Evolutionary conservation across 164 flowering plant species (phyloP).

Genomic region (Tetrastigma voinierianum): DNA sequence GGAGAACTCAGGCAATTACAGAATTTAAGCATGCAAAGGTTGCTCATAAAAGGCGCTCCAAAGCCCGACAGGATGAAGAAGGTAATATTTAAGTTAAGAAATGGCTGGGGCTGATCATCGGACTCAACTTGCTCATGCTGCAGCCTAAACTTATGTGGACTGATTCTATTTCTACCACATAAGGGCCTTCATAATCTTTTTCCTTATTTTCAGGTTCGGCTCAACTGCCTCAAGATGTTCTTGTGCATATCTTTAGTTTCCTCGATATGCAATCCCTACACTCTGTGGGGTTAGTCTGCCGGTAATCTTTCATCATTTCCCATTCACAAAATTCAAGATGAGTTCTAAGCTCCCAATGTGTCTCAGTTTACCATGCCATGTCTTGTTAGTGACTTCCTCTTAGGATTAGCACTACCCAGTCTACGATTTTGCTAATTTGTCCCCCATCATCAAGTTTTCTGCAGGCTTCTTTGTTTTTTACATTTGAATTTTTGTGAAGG

Average conservation of each 20-base stretch:
- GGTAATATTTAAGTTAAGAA: constrained; percentile 21
- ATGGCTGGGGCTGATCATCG: background rate
- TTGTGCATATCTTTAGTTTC: constrained; percentile 68
- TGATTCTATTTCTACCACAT: background rate
- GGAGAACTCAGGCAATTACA: constrained; percentile 44
- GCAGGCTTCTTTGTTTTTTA: background rate
- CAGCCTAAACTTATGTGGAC: no score
- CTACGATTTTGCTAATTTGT: background rate
- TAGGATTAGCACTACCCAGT: no score
- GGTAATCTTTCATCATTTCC: constrained; percentile 42
- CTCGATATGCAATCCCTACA: constrained; percentile 69
- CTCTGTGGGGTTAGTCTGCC: constrained; percentile 56
- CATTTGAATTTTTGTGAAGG: constrained; percentile 36
- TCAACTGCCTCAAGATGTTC: constrained; percentile 73
- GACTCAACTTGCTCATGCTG: no score
- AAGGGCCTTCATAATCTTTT: background rate
- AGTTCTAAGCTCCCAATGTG: background rate
- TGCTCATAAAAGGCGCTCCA: constrained; percentile 62
- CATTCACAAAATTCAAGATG: background rate
- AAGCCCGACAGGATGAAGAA: constrained; percentile 38
- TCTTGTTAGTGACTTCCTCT: no score
- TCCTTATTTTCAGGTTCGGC: constrained; percentile 39
- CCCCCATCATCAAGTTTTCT: background rate
- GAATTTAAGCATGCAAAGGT: constrained; percentile 79
- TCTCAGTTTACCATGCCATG: no score